phyloP scores from a whole-genome alignment of 1,284 basidiomycete genomes.

The Sphagnurus paluster region DNA sequence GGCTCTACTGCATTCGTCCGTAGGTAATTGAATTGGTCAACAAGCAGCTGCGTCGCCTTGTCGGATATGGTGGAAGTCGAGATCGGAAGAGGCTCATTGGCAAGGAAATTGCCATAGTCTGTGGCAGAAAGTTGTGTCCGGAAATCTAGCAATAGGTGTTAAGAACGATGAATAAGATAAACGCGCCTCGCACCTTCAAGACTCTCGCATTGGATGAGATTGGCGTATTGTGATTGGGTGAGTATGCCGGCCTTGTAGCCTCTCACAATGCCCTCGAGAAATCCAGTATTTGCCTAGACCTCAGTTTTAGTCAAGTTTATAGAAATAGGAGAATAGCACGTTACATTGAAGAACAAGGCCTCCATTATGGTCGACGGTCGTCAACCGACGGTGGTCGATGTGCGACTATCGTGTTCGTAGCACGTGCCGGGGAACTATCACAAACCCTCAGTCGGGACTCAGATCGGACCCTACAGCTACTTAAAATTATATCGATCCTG shows the following conservation, averaged over 20 bases:
- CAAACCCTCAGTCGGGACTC: too few species aligned
- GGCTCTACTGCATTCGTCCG: conserved; percentile 91
- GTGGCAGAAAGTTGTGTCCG: conserved; percentile 92
- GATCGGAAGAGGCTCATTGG: conserved; percentile 95
- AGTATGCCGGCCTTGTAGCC: conserved; percentile 96
- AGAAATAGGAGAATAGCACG: conserved; percentile 11
- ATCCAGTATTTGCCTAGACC: conserved; percentile 75
- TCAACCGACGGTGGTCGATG: background rate
- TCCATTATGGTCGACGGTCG: conserved; percentile 55
- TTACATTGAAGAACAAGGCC: conserved; percentile 85
- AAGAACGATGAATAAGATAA: background rate
- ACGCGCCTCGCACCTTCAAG: conserved; percentile 74
- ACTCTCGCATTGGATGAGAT: conserved; percentile 96
- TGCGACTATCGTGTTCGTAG: too few species aligned
- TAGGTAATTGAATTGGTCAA: conserved; percentile 97
- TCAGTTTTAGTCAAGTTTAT: conserved; percentile 18
- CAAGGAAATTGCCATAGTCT: conserved; percentile 98
- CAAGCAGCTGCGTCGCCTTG: conserved; percentile 92
- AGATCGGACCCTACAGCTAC: too few species aligned
- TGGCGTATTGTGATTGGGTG: conserved; percentile 87
- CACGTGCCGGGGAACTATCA: too few species aligned
- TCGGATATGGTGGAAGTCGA: conserved; percentile 95
- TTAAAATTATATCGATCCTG: too few species aligned
- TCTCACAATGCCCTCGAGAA: conserved; percentile 90
- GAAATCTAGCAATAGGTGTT: conserved; percentile 64